A percentile compares a stretch with the other conserved stretches of the same genome.
phyloP scores from a whole-genome alignment of 2,329 filamentous ascomycete genomes.

The Setomelanomma holmii region DNA sequence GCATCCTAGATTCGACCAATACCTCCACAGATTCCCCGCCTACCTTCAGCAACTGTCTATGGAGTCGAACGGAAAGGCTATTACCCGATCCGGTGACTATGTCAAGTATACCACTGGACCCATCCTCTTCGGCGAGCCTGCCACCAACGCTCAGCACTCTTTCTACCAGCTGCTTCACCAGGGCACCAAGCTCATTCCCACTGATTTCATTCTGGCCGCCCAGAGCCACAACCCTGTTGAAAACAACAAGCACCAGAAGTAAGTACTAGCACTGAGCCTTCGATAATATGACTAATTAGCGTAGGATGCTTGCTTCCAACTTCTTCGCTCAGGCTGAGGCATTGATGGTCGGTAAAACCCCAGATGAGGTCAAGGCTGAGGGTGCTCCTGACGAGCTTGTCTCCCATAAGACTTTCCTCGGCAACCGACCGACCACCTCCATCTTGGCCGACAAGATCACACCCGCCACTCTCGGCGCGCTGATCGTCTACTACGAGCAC shows the following conservation, averaged over 20 bases:
- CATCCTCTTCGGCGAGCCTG: constrained; percentile 95
- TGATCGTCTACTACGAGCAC: constrained; percentile 99
- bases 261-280: constrained; percentile 18
- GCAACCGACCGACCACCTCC: constrained; percentile 95
- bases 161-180: constrained; percentile 99
- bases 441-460: constrained; percentile 95
- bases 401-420: constrained; percentile 98
- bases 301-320: constrained; percentile 83
- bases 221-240: constrained; percentile 96
- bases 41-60: constrained; percentile 99
- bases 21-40: constrained; percentile 97
- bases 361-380: constrained; percentile 79
- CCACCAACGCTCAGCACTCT: constrained; percentile 98
- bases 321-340: constrained; percentile 90
- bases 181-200: constrained; percentile 97
- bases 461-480: constrained; percentile 86
- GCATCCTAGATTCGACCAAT: constrained; percentile 83
- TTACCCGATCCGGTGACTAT: constrained; percentile 84
- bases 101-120: constrained; percentile 98
- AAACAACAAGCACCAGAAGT: constrained; percentile 90
- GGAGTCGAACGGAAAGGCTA: constrained; percentile 99
- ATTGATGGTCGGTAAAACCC: constrained; percentile 88
- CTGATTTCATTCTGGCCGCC: constrained; percentile 96
- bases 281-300: constrained; percentile 22
- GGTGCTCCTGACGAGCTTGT: constrained; percentile 77